Evolutionary conservation across 768 basidiomycete genomes (phyloP).

Genomic region (Suillus plorans): DNA sequence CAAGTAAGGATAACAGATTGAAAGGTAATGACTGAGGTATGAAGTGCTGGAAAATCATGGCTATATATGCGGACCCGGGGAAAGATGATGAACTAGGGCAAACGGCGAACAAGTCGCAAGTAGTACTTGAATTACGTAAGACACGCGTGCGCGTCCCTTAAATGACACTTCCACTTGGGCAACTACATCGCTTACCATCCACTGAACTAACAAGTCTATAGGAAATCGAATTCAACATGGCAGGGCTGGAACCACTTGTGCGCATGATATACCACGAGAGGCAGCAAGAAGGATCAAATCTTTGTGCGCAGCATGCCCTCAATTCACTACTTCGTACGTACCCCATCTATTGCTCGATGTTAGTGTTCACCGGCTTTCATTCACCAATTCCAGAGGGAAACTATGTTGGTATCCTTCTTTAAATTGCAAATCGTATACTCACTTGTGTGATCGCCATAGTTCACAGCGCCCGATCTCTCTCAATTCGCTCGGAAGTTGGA

Average conservation of each 20-base stretch:
- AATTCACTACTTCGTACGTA: slow-evolving; percentile 72
- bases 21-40: slow-evolving; percentile 1
- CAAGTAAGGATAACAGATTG: slow-evolving; percentile 12
- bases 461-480: slow-evolving; percentile 77
- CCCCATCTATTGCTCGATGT: slow-evolving; percentile 10
- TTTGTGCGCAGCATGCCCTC: slow-evolving; percentile 86
- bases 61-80: background rate
- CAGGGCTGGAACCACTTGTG: slow-evolving; percentile 53
- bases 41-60: slow-evolving; percentile 23
- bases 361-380: slow-evolving; percentile 35
- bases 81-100: slow-evolving; percentile 1
- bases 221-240: slow-evolving; percentile 41
- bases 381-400: slow-evolving; percentile 38
- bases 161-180: slow-evolving; percentile 12
- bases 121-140: slow-evolving; percentile 23
- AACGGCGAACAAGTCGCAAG: background rate
- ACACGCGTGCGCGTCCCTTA: slow-evolving; percentile 30
- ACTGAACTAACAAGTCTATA: slow-evolving; percentile 8
- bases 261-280: slow-evolving; percentile 73
- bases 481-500: slow-evolving; percentile 71
- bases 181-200: slow-evolving; percentile 9
- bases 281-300: slow-evolving; percentile 76
- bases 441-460: slow-evolving; percentile 43
- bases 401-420: slow-evolving; percentile 40
- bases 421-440: background rate